Evolutionary conservation across 345 rosid species (phyloP).

Genomic region (Nephelium lappaceum): DNA sequence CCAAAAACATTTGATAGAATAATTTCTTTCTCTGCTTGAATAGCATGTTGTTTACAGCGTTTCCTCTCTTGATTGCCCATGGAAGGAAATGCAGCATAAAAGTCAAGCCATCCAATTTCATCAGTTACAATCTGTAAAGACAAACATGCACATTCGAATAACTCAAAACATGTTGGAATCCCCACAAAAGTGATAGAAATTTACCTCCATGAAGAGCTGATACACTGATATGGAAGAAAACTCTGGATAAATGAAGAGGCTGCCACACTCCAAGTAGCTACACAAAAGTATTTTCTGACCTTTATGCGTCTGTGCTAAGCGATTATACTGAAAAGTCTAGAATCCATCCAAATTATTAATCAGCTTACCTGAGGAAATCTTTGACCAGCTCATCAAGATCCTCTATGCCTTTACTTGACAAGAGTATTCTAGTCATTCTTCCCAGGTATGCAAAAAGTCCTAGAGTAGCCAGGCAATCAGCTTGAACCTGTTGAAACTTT

Average conservation of each 20-base stretch:
- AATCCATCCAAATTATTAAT: slow-evolving; percentile 2
- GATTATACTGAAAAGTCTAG: slow-evolving; percentile 4
- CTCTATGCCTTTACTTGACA: slow-evolving; percentile 51
- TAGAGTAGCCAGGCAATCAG: slow-evolving; percentile 57
- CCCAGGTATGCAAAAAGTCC: slow-evolving; percentile 75
- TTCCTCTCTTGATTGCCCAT: slow-evolving; percentile 40
- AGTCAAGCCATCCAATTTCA: slow-evolving; percentile 77
- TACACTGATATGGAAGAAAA: slow-evolving; percentile 50
- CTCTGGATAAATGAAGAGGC: slow-evolving; percentile 60
- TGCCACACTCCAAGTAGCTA: slow-evolving; percentile 76
- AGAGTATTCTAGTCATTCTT: slow-evolving; percentile 51
- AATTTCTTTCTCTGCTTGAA: slow-evolving; percentile 74
- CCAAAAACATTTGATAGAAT: slow-evolving; percentile 59
- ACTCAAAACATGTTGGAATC: slow-evolving; percentile 16
- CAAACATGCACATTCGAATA: slow-evolving; percentile 4
- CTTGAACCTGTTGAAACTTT: slow-evolving; percentile 43
- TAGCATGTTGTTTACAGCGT: slow-evolving; percentile 49
- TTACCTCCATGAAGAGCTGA: slow-evolving; percentile 68
- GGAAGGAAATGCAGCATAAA: slow-evolving; percentile 40
- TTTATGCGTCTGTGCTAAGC: slow-evolving; percentile 3
- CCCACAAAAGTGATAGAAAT: slow-evolving; percentile 21
- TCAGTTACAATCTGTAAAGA: slow-evolving; percentile 54
- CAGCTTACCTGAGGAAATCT: slow-evolving; percentile 60
- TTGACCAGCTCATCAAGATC: slow-evolving; percentile 61
- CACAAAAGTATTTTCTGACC: slow-evolving; percentile 18